These are phyloP conservation scores for Ambrosiella xylebori DNA, from an alignment of 2,329 filamentous ascomycete species.

Conservation along the genomic window DNA sequence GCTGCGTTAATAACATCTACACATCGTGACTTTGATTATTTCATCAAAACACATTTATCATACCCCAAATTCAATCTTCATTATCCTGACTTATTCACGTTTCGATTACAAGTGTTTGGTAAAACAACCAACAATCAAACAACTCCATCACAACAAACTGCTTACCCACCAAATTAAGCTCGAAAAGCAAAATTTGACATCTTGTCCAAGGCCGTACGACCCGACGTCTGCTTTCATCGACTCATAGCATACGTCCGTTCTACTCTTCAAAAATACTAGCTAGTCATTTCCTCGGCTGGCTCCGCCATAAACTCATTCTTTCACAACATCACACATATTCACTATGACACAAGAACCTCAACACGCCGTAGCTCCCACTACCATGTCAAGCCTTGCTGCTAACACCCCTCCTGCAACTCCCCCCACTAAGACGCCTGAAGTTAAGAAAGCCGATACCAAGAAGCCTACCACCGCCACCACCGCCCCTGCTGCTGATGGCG, in stretches of 20 bases:
- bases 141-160: neutral
- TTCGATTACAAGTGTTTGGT: neutral
- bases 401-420: neutral
- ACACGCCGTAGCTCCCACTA: neutral
- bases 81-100: neutral
- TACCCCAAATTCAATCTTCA: neutral
- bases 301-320: neutral
- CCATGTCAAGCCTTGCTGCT: neutral
- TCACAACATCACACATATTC: neutral
- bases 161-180: neutral
- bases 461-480: neutral
- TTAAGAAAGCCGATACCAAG: neutral
- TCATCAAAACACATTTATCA: no score
- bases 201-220: neutral
- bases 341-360: neutral
- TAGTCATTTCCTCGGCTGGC: neutral
- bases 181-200: neutral
- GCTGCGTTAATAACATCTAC: no score
- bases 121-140: neutral
- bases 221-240: neutral
- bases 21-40: no score
- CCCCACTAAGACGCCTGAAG: neutral
- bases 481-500: constrained; percentile 15
- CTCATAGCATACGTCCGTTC: no score
- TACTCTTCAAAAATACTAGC: neutral